Conservation (phyloP, 768 basidiomycete genomes). For the Neoboletus subvelutipes region DNA sequence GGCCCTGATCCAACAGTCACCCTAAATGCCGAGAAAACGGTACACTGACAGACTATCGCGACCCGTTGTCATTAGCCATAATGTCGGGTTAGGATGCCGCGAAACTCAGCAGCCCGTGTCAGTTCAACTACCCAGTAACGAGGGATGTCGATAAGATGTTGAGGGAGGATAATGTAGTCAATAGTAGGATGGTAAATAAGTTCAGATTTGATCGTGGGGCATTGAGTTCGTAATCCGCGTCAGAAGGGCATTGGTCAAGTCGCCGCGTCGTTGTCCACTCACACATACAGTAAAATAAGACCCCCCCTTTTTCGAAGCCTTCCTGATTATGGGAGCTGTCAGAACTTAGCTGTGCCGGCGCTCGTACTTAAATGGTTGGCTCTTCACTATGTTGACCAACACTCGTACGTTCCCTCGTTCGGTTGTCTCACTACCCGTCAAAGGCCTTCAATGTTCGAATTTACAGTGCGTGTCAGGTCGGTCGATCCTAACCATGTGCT, state of each 20-base stretch:
- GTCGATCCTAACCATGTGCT: background rate
- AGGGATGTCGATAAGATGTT: background rate
- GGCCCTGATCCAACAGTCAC: background rate
- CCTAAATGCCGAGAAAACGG: background rate
- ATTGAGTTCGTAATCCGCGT: conserved; percentile 11
- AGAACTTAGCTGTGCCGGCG: conserved; percentile 16
- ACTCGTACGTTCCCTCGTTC: background rate
- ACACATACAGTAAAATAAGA: conserved; percentile 9
- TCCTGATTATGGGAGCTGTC: conserved; percentile 19
- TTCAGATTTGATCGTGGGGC: conserved; percentile 2
- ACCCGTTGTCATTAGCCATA: background rate
- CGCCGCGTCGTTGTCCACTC: conserved; percentile 3
- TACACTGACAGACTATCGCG: too few relatives aligned
- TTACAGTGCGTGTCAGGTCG: conserved; percentile 8
- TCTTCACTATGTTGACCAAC: background rate
- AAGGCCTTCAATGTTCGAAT: conserved; percentile 12
- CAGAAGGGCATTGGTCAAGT: background rate
- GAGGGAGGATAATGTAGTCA: background rate
- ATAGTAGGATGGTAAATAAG: background rate
- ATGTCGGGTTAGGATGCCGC: background rate
- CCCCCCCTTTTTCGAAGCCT: conserved; percentile 9
- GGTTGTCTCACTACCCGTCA: background rate
- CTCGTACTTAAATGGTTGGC: conserved; percentile 14
- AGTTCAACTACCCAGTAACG: background rate
- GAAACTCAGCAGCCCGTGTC: background rate